Evolutionary conservation across 2,329 filamentous ascomycete genomes (phyloP).

Genomic region (Lecanicillium sp.): DNA sequence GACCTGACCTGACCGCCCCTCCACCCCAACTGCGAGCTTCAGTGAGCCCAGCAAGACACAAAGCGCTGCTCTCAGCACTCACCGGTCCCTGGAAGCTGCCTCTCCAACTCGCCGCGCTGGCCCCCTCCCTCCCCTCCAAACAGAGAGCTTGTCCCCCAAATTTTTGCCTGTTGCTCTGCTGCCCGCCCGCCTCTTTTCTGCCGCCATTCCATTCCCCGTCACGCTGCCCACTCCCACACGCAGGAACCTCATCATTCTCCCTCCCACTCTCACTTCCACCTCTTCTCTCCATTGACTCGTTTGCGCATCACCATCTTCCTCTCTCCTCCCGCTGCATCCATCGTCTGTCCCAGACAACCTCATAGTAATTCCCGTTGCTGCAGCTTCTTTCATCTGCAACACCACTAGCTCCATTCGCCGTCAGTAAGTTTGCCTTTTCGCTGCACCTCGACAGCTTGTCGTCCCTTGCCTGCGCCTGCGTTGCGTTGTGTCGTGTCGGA

Average conservation of each 20-base stretch:
- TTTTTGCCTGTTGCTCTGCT: neutral
- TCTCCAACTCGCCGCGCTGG: too few relatives aligned
- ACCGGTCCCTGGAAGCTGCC: neutral
- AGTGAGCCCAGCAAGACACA: too few relatives aligned
- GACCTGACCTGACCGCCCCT: too few relatives aligned
- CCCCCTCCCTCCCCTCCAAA: too few relatives aligned
- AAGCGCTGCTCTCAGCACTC: neutral
- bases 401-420: neutral
- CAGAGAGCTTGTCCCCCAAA: too few relatives aligned
- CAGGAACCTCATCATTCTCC: conserved; percentile 9
- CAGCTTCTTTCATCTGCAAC: neutral
- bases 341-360: neutral
- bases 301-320: conserved; percentile 4
- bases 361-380: neutral
- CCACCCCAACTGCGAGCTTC: too few relatives aligned
- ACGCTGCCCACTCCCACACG: too few relatives aligned
- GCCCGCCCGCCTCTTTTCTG: conserved; percentile 11
- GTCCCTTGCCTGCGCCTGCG: too few relatives aligned
- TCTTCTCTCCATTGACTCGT: conserved; percentile 9
- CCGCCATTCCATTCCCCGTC: conserved; percentile 7
- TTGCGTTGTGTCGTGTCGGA: neutral
- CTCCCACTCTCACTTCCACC: too few relatives aligned
- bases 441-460: neutral
- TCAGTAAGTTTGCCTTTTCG: neutral
- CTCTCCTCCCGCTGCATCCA: neutral